Conservation (phyloP, 768 basidiomycete species). For the Trametes sanguinea region DNA sequence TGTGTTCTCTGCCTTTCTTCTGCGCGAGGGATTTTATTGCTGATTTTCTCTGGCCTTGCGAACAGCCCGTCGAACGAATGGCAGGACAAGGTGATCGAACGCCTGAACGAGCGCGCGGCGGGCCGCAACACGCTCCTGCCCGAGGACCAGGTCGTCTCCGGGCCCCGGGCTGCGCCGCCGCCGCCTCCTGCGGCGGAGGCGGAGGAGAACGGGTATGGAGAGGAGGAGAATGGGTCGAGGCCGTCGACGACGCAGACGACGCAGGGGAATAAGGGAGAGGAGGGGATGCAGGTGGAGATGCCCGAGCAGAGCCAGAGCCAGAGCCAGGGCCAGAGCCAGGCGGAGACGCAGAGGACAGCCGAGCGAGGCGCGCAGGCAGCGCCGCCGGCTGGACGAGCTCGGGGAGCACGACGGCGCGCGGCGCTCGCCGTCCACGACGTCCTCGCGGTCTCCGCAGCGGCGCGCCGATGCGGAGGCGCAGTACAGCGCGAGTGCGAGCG, state of each 20-base stretch:
- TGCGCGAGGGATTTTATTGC: not conserved
- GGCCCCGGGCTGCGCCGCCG: not conserved
- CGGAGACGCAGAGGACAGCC: not conserved
- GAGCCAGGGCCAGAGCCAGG: not conserved
- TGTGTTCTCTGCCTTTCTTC: slow-evolving; percentile 36
- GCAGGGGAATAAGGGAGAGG: too few relatives aligned
- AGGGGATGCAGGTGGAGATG: too few relatives aligned
- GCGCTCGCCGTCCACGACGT: slow-evolving; percentile 15
- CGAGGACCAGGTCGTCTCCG: slow-evolving; percentile 22
- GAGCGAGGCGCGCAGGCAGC: slow-evolving; percentile 45
- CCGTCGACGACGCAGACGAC: slow-evolving; percentile 13
- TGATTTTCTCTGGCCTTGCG: not conserved
- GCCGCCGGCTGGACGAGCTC: slow-evolving; percentile 48
- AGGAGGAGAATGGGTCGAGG: slow-evolving; percentile 8
- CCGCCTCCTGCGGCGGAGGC: not conserved
- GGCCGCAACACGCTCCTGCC: slow-evolving; percentile 28
- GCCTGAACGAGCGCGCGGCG: slow-evolving; percentile 31
- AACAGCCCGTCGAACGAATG: slow-evolving; percentile 78
- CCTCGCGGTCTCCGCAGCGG: slow-evolving; percentile 20
- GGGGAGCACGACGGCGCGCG: slow-evolving; percentile 23
- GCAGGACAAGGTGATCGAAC: slow-evolving; percentile 65
- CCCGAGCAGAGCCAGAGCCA: too few relatives aligned
- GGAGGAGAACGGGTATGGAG: slow-evolving; percentile 4
- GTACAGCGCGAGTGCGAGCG: slow-evolving; percentile 15
- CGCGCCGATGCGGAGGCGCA: slow-evolving; percentile 17